These are phyloP conservation scores for Epichloe bromicola DNA, from an alignment of 2,329 filamentous ascomycete species.

Conservation along the genomic window DNA sequence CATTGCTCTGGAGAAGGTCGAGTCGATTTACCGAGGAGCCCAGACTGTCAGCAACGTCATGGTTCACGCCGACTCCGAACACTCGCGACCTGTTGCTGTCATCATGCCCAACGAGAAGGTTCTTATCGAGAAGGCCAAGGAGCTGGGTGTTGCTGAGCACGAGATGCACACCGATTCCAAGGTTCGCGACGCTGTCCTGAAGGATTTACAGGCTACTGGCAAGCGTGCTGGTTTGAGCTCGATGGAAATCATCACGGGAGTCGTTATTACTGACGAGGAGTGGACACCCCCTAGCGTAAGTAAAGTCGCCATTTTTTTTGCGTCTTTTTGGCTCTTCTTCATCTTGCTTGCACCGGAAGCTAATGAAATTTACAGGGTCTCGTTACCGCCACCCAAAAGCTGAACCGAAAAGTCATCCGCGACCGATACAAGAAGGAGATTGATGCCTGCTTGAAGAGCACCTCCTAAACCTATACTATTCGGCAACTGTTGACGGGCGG, in stretches of 20 bases:
- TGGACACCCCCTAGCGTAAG: constrained; percentile 75
- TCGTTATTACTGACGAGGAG: constrained; percentile 72
- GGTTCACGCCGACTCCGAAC: constrained; percentile 64
- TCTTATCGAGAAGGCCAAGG: constrained; percentile 45
- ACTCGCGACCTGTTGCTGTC: constrained; percentile 70
- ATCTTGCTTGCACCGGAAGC: background rate
- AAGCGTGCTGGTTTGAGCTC: constrained; percentile 52
- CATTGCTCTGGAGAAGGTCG: constrained; percentile 90
- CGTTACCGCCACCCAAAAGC: constrained; percentile 49
- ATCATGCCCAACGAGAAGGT: constrained; percentile 57
- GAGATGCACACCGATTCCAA: constrained; percentile 55
- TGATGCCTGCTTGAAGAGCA: constrained; percentile 24
- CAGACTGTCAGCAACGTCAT: constrained; percentile 77
- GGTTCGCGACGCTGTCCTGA: constrained; percentile 46
- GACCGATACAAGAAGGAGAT: constrained; percentile 40
- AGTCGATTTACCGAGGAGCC: constrained; percentile 74
- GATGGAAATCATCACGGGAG: constrained; percentile 64
- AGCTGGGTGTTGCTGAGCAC: constrained; percentile 50
- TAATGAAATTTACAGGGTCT: constrained; percentile 31
- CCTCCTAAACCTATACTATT: background rate
- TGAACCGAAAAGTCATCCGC: constrained; percentile 40
- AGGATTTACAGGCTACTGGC: constrained; percentile 54
- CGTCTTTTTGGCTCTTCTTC: background rate
- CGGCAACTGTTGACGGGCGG: background rate
- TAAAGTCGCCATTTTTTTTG: constrained; percentile 11